Percentiles rank a stretch among this genome's conserved stretches.
Evolutionary conservation across 2,329 filamentous ascomycete species (phyloP).

Genomic region (Neonectria punicea): DNA sequence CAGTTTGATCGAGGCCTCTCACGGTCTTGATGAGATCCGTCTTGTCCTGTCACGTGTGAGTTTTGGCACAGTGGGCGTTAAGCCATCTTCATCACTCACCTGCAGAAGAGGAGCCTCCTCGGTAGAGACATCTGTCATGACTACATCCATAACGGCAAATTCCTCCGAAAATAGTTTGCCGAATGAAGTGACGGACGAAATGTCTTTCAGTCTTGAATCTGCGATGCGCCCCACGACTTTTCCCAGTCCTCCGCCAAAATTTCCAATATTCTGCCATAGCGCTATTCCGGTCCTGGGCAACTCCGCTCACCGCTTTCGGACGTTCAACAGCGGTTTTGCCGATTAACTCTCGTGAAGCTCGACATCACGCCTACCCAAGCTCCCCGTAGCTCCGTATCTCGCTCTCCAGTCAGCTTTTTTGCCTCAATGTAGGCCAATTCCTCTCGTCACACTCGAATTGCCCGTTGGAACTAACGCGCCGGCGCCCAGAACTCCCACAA

Average conservation of each 20-base stretch:
- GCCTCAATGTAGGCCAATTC: conserved; percentile 40
- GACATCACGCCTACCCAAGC: conserved; percentile 50
- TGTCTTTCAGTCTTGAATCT: conserved; percentile 25
- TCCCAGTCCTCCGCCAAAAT: conserved; percentile 50
- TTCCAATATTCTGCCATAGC: conserved; percentile 58
- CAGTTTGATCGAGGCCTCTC: conserved; percentile 65
- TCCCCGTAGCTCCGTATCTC: conserved; percentile 43
- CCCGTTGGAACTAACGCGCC: conserved; percentile 36
- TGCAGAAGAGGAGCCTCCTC: conserved; percentile 9
- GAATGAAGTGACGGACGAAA: conserved; percentile 21
- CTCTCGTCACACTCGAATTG: neutral
- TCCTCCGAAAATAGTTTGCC: conserved; percentile 13
- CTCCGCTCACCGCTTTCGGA: conserved; percentile 57
- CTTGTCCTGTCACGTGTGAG: conserved; percentile 45
- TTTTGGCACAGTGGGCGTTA: conserved; percentile 14
- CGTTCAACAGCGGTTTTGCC: conserved; percentile 48
- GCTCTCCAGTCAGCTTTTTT: conserved; percentile 36
- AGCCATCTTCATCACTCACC: conserved; percentile 29
- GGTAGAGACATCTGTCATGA: conserved; percentile 29
- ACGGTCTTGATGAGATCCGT: conserved; percentile 62
- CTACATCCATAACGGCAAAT: conserved; percentile 34
- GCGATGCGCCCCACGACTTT: conserved; percentile 41
- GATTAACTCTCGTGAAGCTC: conserved; percentile 51
- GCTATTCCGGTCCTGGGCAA: conserved; percentile 37
- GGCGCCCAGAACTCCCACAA: conserved; percentile 47